Evolutionary conservation across 2,329 filamentous ascomycete species (phyloP), one percentile per base, ranked within the genome.

Genomic region (Zymoseptoria pseudotritici): DNA sequence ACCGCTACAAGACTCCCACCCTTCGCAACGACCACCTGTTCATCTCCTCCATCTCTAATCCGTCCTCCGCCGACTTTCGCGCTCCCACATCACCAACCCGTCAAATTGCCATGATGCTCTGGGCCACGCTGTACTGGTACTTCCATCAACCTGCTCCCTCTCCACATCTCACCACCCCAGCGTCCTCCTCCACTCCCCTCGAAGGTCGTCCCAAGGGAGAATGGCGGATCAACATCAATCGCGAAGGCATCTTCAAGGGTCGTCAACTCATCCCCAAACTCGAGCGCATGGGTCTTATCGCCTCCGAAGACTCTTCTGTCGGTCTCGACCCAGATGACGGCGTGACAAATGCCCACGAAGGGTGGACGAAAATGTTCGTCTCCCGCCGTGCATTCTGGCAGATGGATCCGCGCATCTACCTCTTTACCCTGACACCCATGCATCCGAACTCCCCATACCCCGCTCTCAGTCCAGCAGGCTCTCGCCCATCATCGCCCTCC

Each of bases 81-180:
- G 85, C 90, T 0, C 83, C 88, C 1, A 85, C 82, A 13, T 96
- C 91, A 63, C 90, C 90, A 0, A 94, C 91, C 0, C 82, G 92
- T 52, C 90, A 96, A 76, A 90, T 96, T 61, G 93, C 93, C 66
- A 91, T 97, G 90, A 96, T 97, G 88, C 82, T 97, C 6, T 97
- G 91, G 90, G 86, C 91, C 36, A 92, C 91, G 1, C 79, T 97
- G 50, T 96, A 91, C 79, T 97, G 93, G 93, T 97, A 97, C 78
- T 97, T 97, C 69, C 92, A 97, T 76, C 90, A 96, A 73, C 82
- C 86, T 0, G 82, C 87, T 67, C 93, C 93, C 0, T 79, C 82
- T 21, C 80, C 83, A 0, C 82, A 84, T 55, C 71, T 94, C 36
- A 80, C 80, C 19, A 89, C 84, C 6, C 78, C 84, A 4, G 79